A percentile compares a stretch with the other conserved stretches of the same genome.
These are phyloP conservation scores for Limtongozyma cylindracea DNA, from an alignment of 805 yeast species.

Conservation along the genomic window DNA sequence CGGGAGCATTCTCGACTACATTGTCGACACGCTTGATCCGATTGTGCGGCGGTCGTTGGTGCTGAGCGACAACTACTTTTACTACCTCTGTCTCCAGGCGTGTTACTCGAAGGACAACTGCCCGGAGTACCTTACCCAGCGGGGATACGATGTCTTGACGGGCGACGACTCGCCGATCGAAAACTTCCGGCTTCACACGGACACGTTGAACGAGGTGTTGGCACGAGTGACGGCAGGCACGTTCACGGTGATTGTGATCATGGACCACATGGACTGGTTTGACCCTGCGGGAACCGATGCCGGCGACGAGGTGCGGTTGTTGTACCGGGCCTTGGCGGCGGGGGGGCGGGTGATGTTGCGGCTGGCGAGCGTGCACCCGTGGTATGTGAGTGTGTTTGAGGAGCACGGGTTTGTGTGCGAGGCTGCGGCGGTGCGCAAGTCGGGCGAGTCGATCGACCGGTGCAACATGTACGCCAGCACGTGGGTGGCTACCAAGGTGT, in stretches of 20 bases:
- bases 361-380: slow-evolving; percentile 48
- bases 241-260: slow-evolving; percentile 52
- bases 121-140: slow-evolving; percentile 46
- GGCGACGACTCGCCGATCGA: slow-evolving; percentile 24
- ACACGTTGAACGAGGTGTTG: slow-evolving; percentile 51
- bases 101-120: slow-evolving; percentile 35
- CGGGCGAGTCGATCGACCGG: slow-evolving; percentile 48
- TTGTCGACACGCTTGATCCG: slow-evolving; percentile 61
- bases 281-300: slow-evolving; percentile 42
- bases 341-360: slow-evolving; percentile 60
- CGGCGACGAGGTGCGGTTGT: slow-evolving; percentile 34
- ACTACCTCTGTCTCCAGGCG: slow-evolving; percentile 42
- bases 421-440: slow-evolving; percentile 40
- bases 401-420: slow-evolving; percentile 38
- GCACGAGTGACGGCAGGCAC: slow-evolving; percentile 35
- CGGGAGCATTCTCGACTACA: slow-evolving; percentile 40
- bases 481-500: slow-evolving; percentile 48
- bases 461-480: slow-evolving; percentile 79
- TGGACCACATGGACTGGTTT: slow-evolving; percentile 92
- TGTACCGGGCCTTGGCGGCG: slow-evolving; percentile 31
- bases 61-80: slow-evolving; percentile 54
- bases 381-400: slow-evolving; percentile 56
- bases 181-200: slow-evolving; percentile 56
- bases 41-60: slow-evolving; percentile 35
- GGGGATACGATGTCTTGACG: slow-evolving; percentile 25